Percentiles rank a stretch among this genome's conserved stretches.
Evolutionary conservation across 768 basidiomycete genomes (phyloP).

Genomic region (Phylloporus rhodoxanthus): DNA sequence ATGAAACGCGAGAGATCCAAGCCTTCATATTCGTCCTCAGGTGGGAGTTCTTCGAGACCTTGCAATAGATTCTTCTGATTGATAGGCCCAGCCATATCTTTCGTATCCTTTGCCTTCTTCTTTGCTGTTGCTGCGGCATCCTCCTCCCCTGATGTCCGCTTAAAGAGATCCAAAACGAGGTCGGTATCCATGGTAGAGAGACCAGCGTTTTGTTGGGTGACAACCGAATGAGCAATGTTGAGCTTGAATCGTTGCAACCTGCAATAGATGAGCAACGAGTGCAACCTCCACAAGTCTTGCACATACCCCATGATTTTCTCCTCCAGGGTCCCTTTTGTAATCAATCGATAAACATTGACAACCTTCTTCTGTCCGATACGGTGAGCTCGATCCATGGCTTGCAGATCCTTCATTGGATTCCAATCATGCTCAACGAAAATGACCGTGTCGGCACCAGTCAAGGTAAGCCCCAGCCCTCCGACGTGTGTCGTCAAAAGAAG

Average conservation of each 20-base stretch:
- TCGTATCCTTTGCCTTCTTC: slow-evolving; percentile 49
- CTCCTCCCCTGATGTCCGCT: slow-evolving; percentile 68
- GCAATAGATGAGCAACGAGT: slow-evolving; percentile 9
- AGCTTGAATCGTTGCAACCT: slow-evolving; percentile 98
- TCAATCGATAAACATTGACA: slow-evolving; percentile 95
- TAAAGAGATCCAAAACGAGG: slow-evolving; percentile 91
- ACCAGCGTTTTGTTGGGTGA: slow-evolving; percentile 95
- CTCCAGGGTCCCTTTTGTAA: slow-evolving; percentile 94
- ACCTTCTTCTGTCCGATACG: slow-evolving; percentile 98
- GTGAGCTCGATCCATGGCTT: slow-evolving; percentile 99
- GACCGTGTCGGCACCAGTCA: slow-evolving; percentile 98
- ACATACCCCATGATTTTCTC: slow-evolving; percentile 98
- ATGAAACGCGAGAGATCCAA: slow-evolving; percentile 85
- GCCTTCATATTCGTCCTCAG: slow-evolving; percentile 88
- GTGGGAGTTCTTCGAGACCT: slow-evolving; percentile 86
- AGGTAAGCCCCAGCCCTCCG: slow-evolving; percentile 89
- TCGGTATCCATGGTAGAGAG: slow-evolving; percentile 96
- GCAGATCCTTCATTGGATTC: slow-evolving; percentile 99
- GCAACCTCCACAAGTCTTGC: slow-evolving; percentile 19
- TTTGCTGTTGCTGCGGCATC: slow-evolving; percentile 50
- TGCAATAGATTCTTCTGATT: slow-evolving; percentile 81
- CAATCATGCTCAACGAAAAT: slow-evolving; percentile 99
- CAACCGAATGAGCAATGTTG: slow-evolving; percentile 94
- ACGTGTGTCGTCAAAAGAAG: slow-evolving; percentile 94
- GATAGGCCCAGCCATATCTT: slow-evolving; percentile 49